These are phyloP conservation scores for Typha latifolia DNA, from an alignment of 176 grass and related monocot species.

Conservation along the genomic window DNA sequence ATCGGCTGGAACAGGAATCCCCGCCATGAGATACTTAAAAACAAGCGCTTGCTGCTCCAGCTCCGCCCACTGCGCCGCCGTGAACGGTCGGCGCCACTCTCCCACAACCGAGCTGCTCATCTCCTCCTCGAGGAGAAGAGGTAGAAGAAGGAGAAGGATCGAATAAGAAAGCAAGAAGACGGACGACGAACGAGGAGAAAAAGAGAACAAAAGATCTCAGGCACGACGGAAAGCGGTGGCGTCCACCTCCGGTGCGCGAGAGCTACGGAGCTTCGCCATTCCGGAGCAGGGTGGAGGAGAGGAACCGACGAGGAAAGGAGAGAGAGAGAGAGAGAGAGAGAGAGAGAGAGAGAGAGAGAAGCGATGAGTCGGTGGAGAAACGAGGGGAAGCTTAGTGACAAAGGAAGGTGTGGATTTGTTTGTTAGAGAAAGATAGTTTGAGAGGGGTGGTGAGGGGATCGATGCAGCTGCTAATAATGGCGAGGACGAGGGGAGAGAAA, in stretches of 20 bases:
- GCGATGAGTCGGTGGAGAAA: slow-evolving; percentile 23
- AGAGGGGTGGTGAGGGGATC: no score
- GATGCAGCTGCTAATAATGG: no score
- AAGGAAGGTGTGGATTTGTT: no score
- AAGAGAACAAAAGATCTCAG: background rate
- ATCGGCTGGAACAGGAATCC: slow-evolving; percentile 85
- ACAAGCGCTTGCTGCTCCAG: slow-evolving; percentile 99
- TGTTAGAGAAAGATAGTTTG: no score
- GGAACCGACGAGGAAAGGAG: background rate
- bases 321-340: background rate
- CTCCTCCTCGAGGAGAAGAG: background rate
- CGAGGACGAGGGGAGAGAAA: no score
- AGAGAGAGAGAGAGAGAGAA: background rate
- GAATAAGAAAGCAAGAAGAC: background rate
- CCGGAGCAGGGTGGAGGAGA: background rate
- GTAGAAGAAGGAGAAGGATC: background rate
- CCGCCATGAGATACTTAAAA: slow-evolving; percentile 89
- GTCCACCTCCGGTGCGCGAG: slow-evolving; percentile 1
- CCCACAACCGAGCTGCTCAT: background rate
- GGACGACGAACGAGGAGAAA: background rate
- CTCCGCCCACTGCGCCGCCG: slow-evolving; percentile 86
- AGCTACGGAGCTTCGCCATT: slow-evolving; percentile 5
- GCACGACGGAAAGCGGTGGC: background rate
- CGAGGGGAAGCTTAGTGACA: background rate
- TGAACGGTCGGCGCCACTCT: slow-evolving; percentile 38